These are phyloP conservation scores for Gnomoniopsis smithogilvyi DNA, from an alignment of 2,329 filamentous ascomycete species.

Conservation along the genomic window DNA sequence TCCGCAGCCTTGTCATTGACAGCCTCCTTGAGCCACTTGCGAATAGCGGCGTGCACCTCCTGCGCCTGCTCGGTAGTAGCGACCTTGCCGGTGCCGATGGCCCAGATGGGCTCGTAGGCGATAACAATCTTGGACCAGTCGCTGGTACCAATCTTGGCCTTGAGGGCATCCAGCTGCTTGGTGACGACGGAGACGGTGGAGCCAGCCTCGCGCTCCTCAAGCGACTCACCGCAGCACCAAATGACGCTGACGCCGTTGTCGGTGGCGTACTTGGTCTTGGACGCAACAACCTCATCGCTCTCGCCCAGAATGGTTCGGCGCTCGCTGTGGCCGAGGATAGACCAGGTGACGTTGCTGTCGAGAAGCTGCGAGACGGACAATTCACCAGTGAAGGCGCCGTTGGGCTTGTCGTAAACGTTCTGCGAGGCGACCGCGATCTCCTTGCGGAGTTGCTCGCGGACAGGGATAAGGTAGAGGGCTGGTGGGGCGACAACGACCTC, in stretches of 20 bases:
- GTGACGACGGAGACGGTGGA: conserved; percentile 87
- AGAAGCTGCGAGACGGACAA: conserved; percentile 89
- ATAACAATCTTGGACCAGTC: conserved; percentile 96
- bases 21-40: conserved; percentile 79
- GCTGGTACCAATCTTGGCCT: conserved; percentile 59
- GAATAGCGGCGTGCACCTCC: conserved; percentile 90
- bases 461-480: conserved; percentile 82
- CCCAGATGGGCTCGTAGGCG: conserved; percentile 99
- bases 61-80: conserved; percentile 86
- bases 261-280: conserved; percentile 91
- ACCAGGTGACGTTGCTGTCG: conserved; percentile 86
- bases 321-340: conserved; percentile 92
- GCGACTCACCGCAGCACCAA: conserved; percentile 94
- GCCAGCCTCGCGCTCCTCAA: conserved; percentile 84
- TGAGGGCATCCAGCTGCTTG: conserved; percentile 75
- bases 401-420: conserved; percentile 96
- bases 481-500: conserved; percentile 96
- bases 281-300: conserved; percentile 78
- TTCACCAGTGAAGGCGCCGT: conserved; percentile 96
- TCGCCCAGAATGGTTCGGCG: conserved; percentile 87
- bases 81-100: conserved; percentile 89
- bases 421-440: conserved; percentile 86
- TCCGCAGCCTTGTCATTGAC: conserved; percentile 74
- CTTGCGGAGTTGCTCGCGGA: conserved; percentile 72
- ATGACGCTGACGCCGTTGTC: conserved; percentile 88